Percentiles rank a stretch among this genome's conserved stretches.
Evolutionary conservation across 225 moss, liverwort and hornwort genomes (phyloP).

Genomic region (Bryum argenteum): DNA sequence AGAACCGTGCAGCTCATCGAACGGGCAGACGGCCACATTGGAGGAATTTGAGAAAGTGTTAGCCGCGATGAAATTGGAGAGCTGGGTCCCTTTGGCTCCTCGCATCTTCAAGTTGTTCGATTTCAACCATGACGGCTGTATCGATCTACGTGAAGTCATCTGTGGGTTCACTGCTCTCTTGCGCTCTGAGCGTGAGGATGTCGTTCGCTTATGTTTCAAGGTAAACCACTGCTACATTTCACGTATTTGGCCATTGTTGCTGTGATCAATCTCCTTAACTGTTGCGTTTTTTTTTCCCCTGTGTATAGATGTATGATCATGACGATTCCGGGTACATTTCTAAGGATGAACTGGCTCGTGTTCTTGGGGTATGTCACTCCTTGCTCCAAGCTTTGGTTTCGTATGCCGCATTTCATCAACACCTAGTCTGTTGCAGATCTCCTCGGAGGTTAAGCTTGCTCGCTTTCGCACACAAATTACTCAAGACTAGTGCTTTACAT

Average conservation of each 20-base stretch:
- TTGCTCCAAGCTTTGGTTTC: neutral
- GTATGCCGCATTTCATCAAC: neutral
- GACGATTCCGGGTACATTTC: constrained; percentile 86
- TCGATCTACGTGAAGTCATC: constrained; percentile 84
- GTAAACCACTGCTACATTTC: constrained; percentile 29
- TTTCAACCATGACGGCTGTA: constrained; percentile 76
- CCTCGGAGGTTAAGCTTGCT: neutral
- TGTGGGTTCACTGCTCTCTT: constrained; percentile 78
- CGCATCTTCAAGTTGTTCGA: constrained; percentile 87
- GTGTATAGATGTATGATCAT: constrained; percentile 70
- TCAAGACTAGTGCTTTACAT: too few relatives aligned
- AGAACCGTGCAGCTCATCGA: constrained; percentile 30
- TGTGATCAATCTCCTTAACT: constrained; percentile 1
- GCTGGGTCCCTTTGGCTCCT: constrained; percentile 57
- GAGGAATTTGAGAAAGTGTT: constrained; percentile 45
- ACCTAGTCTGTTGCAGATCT: neutral
- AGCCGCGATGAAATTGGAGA: constrained; percentile 51
- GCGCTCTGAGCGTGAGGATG: constrained; percentile 67
- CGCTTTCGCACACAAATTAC: too few relatives aligned
- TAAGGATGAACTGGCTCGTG: constrained; percentile 70
- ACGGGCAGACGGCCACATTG: constrained; percentile 40
- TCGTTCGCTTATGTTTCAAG: constrained; percentile 74
- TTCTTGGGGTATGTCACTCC: constrained; percentile 66
- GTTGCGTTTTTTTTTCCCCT: neutral
- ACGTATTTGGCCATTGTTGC: neutral